Percentiles rank a stretch among this genome's conserved stretches.
These are phyloP conservation scores for Suillus variegatus DNA, from an alignment of 768 basidiomycete genomes.

Conservation along the genomic window DNA sequence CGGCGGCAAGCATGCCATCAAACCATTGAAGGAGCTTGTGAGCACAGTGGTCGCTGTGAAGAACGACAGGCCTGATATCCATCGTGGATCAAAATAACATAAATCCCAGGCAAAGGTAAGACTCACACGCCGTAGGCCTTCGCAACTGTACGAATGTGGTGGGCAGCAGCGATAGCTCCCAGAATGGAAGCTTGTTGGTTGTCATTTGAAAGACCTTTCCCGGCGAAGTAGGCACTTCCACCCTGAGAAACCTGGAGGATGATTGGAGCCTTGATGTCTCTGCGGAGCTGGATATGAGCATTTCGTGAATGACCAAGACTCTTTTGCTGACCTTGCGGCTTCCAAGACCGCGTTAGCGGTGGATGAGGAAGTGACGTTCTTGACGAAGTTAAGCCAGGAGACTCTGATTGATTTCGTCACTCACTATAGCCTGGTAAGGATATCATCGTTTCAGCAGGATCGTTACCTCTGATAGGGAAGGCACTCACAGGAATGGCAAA, in stretches of 20 bases:
- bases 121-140: conserved; percentile 92
- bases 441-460: not conserved
- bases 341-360: conserved; percentile 93
- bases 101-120: not conserved
- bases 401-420: conserved; percentile 28
- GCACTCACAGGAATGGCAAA: conserved; percentile 82
- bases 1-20: conserved; percentile 97
- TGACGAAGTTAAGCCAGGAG: conserved; percentile 31
- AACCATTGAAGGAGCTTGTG: conserved; percentile 98
- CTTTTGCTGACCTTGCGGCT: conserved; percentile 72
- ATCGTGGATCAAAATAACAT: conserved; percentile 8
- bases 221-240: conserved; percentile 93
- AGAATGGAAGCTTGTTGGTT: conserved; percentile 93
- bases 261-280: conserved; percentile 96
- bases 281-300: conserved; percentile 29
- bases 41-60: conserved; percentile 99
- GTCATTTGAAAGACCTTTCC: conserved; percentile 94
- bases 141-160: conserved; percentile 86
- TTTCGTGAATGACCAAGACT: conserved; percentile 5
- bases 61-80: conserved; percentile 77
- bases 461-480: not conserved
- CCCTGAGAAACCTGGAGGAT: conserved; percentile 98
- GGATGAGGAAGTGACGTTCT: conserved; percentile 96
- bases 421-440: conserved; percentile 66
- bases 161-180: conserved; percentile 92